Evolutionary conservation across 176 grass and related monocot genomes (phyloP).

Genomic region (Oryza meridionalis): DNA sequence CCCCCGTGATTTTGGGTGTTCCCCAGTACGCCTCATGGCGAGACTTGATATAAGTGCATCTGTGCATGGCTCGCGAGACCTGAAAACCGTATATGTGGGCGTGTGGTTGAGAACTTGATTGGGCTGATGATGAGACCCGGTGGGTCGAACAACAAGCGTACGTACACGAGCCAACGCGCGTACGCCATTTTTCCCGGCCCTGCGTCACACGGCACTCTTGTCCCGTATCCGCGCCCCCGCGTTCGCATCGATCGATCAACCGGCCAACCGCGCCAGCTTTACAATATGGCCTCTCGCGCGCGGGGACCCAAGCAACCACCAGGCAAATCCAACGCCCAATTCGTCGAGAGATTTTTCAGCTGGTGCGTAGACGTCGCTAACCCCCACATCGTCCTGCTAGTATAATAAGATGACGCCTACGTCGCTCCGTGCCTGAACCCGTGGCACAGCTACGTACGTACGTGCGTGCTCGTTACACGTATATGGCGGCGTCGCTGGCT

Average conservation of each 20-base stretch:
- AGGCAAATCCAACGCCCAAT: neutral
- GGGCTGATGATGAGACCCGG: no score
- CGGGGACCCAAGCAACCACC: neutral
- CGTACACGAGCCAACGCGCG: neutral
- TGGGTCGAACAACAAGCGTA: neutral
- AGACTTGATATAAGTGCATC: no score
- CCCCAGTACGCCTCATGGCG: no score
- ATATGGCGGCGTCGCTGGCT: neutral
- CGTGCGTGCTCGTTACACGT: neutral
- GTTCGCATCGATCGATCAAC: neutral
- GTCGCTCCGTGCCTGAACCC: neutral
- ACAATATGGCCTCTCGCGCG: neutral
- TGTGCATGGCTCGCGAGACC: no score
- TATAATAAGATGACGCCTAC: neutral
- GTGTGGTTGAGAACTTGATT: neutral
- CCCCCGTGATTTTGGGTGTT: no score
- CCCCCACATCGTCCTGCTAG: neutral
- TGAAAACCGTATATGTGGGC: no score
- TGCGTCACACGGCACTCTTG: neutral
- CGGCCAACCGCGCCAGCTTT: neutral
- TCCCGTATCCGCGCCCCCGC: neutral
- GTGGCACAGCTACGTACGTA: neutral
- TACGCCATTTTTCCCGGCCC: neutral
- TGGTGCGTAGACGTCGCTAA: neutral
- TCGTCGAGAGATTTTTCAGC: neutral